Evolutionary conservation across 1,284 basidiomycete genomes (phyloP).

Genomic region (Hortiboletus rubellus): DNA sequence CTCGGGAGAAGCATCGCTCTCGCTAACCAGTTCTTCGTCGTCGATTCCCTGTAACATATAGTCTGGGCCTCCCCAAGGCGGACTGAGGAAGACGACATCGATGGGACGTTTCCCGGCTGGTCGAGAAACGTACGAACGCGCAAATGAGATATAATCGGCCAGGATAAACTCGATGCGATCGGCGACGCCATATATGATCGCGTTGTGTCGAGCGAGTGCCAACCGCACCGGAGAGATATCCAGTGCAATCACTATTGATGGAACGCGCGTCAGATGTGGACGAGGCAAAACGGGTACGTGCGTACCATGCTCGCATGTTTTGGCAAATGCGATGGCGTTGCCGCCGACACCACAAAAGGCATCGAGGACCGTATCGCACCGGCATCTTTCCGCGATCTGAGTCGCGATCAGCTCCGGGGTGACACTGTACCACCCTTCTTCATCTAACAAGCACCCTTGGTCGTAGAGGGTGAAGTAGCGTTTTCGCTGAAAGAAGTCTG

Average conservation of each 20-base stretch:
- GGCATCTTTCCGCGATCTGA: constrained; percentile 91
- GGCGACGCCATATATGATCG: constrained; percentile 88
- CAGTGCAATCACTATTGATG: constrained; percentile 78
- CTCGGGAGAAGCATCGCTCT: constrained; percentile 9
- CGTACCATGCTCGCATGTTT: constrained; percentile 88
- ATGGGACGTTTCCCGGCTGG: constrained; percentile 47
- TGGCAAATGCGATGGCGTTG: constrained; percentile 96
- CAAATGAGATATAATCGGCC: constrained; percentile 85
- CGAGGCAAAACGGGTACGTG: constrained; percentile 1
- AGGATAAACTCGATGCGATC: constrained; percentile 93
- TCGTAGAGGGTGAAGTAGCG: constrained; percentile 83
- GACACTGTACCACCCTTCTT: constrained; percentile 96
- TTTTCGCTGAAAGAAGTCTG: constrained; percentile 85
- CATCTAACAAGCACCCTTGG: constrained; percentile 75
- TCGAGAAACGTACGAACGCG: constrained; percentile 52
- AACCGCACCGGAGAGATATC: constrained; percentile 85
- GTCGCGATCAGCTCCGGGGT: constrained; percentile 91
- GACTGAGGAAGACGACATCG: constrained; percentile 89
- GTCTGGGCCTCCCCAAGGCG: constrained; percentile 88
- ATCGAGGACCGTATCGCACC: constrained; percentile 83
- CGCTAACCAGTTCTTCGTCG: constrained; percentile 15
- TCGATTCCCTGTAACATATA: constrained; percentile 51
- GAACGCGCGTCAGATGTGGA: constrained; percentile 2
- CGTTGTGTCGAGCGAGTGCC: constrained; percentile 89
- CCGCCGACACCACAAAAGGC: constrained; percentile 98